Evolutionary conservation across 805 yeast species (phyloP).

Genomic region (Candida tallmaniae): DNA sequence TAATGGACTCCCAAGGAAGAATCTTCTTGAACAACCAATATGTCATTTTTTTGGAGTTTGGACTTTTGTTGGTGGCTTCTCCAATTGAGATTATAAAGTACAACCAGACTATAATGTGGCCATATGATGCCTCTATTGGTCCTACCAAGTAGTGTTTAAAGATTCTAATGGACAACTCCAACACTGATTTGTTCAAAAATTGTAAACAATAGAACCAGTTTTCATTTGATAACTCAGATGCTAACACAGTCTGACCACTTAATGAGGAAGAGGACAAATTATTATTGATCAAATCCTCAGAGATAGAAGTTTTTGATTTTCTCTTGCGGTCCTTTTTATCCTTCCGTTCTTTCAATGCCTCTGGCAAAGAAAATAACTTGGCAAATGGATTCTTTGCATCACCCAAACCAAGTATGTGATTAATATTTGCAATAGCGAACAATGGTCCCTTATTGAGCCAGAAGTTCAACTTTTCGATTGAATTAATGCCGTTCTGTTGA

Average conservation of each 20-base stretch:
- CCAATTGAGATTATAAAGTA: constrained; percentile 67
- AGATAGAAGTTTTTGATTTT: constrained; percentile 28
- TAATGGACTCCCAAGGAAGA: constrained; percentile 66
- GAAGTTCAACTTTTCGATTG: constrained; percentile 52
- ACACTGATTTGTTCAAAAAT: constrained; percentile 55
- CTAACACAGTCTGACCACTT: constrained; percentile 29
- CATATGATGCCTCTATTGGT: constrained; percentile 64
- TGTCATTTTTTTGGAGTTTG: constrained; percentile 45
- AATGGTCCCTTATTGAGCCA: constrained; percentile 75
- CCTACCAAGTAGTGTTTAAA: constrained; percentile 63
- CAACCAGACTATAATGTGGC: constrained; percentile 74
- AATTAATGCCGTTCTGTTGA: constrained; percentile 19
- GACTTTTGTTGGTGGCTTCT: constrained; percentile 44
- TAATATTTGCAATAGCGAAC: constrained; percentile 71
- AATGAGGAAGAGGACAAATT: constrained; percentile 17
- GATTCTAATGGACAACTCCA: constrained; percentile 67
- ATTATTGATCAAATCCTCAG: constrained; percentile 11
- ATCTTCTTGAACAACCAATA: constrained; percentile 48
- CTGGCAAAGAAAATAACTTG: constrained; percentile 64
- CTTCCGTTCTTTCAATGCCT: constrained; percentile 64
- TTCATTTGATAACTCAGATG: constrained; percentile 28
- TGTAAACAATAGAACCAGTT: constrained; percentile 59
- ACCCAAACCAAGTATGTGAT: constrained; percentile 75
- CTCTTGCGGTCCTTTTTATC: constrained; percentile 67
- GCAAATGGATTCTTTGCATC: constrained; percentile 75